These are phyloP conservation scores for Fusarium avenaceum DNA, from an alignment of 2,329 filamentous ascomycete genomes.

Conservation along the genomic window DNA sequence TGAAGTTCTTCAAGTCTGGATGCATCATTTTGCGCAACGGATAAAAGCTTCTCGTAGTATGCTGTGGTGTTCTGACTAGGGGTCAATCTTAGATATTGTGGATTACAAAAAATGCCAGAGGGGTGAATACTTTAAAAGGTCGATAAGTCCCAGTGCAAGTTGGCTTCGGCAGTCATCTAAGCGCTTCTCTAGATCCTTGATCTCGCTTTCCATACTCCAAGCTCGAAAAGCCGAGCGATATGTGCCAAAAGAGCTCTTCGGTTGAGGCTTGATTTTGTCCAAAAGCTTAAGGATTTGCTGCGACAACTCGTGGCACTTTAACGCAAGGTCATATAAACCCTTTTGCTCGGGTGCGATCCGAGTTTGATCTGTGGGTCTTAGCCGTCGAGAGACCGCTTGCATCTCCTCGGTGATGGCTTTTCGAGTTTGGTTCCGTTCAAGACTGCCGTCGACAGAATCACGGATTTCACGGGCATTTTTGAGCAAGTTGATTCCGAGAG, in stretches of 20 bases:
- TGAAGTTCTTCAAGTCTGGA: background rate
- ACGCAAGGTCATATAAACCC: background rate
- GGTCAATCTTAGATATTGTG: background rate
- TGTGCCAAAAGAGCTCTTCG: background rate
- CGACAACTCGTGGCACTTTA: background rate
- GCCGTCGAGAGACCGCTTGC: background rate
- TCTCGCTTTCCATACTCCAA: background rate
- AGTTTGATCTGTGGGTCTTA: background rate
- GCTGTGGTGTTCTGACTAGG: background rate
- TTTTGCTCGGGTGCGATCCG: background rate
- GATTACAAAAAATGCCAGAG: accelerated
- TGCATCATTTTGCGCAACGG: background rate
- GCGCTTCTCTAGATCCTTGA: background rate
- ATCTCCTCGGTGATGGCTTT: background rate
- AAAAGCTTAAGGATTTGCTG: background rate
- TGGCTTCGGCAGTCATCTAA: background rate
- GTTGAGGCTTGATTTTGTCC: conserved; percentile 1
- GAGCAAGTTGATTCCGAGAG: background rate
- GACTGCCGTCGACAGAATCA: background rate
- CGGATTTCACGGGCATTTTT: background rate
- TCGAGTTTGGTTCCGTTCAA: background rate
- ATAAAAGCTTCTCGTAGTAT: background rate
- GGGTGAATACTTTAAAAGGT: background rate
- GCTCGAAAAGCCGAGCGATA: background rate
- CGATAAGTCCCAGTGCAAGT: background rate